phyloP scores from a whole-genome alignment of 257 asterid genomes.

The Fraxinus cuspidata region DNA sequence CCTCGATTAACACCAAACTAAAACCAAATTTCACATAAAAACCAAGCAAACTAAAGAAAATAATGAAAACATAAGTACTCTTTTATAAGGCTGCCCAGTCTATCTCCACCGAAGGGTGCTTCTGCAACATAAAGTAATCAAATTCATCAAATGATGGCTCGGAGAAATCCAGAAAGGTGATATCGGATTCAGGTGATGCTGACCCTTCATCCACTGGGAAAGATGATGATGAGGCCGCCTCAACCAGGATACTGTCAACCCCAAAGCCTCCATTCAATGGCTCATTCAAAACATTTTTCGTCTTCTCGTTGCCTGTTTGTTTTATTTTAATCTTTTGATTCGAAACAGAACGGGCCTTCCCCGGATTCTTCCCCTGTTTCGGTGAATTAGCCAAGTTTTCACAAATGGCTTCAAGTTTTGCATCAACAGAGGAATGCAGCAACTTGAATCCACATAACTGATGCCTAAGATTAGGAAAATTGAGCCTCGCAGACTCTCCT shows the following conservation, averaged over 20 bases:
- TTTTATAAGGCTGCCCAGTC: conserved; percentile 74
- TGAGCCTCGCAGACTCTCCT: conserved; percentile 79
- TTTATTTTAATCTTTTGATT: conserved; percentile 4
- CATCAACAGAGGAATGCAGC: conserved; percentile 70
- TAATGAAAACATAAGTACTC: not conserved
- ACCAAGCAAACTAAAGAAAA: not conserved
- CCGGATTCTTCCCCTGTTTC: conserved; percentile 43
- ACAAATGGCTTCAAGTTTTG: conserved; percentile 78
- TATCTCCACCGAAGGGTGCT: conserved; percentile 85
- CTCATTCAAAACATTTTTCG: conserved; percentile 19
- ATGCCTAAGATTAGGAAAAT: conserved; percentile 69
- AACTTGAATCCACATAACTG: conserved; percentile 53
- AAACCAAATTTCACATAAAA: not conserved
- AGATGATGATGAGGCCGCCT: conserved; percentile 31
- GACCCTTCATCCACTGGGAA: conserved; percentile 28
- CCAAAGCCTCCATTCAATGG: conserved; percentile 24
- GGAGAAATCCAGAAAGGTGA: conserved; percentile 43
- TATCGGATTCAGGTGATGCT: conserved; percentile 45
- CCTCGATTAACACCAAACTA: conserved; percentile 30
- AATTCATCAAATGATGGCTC: conserved; percentile 42
- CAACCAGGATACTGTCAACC: conserved; percentile 40
- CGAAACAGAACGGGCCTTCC: conserved; percentile 15
- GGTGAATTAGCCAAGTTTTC: conserved; percentile 46
- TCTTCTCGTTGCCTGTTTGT: conserved; percentile 8
- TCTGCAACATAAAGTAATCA: conserved; percentile 48